A percentile compares a stretch with the other conserved stretches of the same genome.
Conservation (phyloP, 192 early-diverging fungal genomes). For the Gamsiella multidivaricata region DNA sequence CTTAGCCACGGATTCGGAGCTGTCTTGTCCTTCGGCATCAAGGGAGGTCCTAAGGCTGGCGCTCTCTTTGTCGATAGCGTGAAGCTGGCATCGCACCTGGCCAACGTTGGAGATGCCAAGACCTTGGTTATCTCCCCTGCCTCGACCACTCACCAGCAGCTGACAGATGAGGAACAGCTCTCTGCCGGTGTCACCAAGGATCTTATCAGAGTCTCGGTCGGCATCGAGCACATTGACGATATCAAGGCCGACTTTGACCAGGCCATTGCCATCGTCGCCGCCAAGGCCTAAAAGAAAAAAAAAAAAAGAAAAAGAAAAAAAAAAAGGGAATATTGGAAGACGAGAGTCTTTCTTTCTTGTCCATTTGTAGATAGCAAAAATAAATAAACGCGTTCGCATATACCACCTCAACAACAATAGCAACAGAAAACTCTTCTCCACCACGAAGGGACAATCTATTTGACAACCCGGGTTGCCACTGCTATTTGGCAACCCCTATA, state of each 20-base stretch:
- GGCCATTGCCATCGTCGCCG: conserved; percentile 53
- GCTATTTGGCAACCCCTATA: no score
- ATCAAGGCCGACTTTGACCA: conserved; percentile 73
- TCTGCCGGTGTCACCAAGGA: conserved; percentile 82
- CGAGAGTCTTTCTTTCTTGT: no score
- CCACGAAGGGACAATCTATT: no score
- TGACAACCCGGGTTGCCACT: no score
- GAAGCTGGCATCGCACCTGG: conserved; percentile 88
- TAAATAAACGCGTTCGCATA: no score
- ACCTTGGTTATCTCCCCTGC: conserved; percentile 90
- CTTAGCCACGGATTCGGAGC: conserved; percentile 87
- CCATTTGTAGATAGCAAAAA: no score
- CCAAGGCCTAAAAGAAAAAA: conserved; percentile 11
- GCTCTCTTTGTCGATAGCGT: conserved; percentile 79
- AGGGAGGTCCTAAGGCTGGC: conserved; percentile 66
- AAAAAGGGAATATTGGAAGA: no score
- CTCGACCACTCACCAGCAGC: conserved; percentile 89
- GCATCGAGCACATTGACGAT: conserved; percentile 83
- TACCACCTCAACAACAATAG: no score
- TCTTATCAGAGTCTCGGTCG: conserved; percentile 85
- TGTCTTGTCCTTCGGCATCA: conserved; percentile 82
- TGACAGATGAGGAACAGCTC: conserved; percentile 84
- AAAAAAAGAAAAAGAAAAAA: no score
- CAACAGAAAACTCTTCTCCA: no score
- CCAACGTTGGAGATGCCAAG: conserved; percentile 95